Percentiles rank a stretch among this genome's conserved stretches.
Conservation (phyloP, 2,329 filamentous ascomycete species). For the Fusarium sp. region DNA sequence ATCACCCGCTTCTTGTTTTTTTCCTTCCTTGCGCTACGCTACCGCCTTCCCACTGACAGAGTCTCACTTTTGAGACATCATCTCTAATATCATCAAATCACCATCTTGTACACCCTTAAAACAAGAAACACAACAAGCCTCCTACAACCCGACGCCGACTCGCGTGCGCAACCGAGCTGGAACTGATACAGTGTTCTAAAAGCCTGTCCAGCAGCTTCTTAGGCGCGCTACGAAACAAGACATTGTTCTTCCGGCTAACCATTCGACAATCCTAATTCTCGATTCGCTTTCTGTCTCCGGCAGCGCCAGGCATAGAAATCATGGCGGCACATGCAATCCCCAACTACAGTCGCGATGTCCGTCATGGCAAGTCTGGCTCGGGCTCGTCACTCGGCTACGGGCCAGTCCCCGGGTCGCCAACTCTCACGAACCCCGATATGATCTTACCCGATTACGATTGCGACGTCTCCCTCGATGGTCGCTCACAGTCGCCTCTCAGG, state of each 20-base stretch:
- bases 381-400: slow-evolving; percentile 56
- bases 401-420: slow-evolving; percentile 78
- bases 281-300: slow-evolving; percentile 6
- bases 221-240: slow-evolving; percentile 22
- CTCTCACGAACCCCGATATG: slow-evolving; percentile 94
- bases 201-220: slow-evolving; percentile 13
- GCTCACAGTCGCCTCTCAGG: slow-evolving; percentile 64
- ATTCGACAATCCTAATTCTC: background rate
- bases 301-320: slow-evolving; percentile 6
- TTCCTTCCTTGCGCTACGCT: slow-evolving; percentile 37
- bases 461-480: slow-evolving; percentile 65
- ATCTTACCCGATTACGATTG: slow-evolving; percentile 83
- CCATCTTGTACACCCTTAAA: slow-evolving; percentile 23
- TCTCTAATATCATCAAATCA: slow-evolving; percentile 39
- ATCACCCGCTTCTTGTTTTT: slow-evolving; percentile 23
- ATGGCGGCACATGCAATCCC: slow-evolving; percentile 52
- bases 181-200: slow-evolving; percentile 32
- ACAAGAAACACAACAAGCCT: slow-evolving; percentile 30
- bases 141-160: slow-evolving; percentile 16
- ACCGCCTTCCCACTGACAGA: slow-evolving; percentile 34
- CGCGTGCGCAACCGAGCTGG: slow-evolving; percentile 37
- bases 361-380: slow-evolving; percentile 48
- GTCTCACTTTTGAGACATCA: slow-evolving; percentile 30
- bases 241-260: slow-evolving; percentile 7
- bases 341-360: slow-evolving; percentile 47